phyloP scores from a whole-genome alignment of 257 asterid genomes.

The Knoxia roxburghii region DNA sequence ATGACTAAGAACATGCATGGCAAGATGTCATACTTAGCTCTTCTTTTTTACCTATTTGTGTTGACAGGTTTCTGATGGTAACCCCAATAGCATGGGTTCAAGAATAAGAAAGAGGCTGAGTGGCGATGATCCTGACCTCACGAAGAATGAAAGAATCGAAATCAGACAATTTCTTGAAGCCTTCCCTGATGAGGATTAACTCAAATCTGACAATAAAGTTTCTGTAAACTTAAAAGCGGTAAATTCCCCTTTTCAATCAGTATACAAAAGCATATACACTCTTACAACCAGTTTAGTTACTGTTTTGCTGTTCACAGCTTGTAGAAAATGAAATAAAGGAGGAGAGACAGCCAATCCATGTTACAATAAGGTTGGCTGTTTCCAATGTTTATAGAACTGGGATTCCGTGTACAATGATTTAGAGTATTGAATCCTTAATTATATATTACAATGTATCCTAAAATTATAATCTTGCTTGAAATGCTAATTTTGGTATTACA shows the following conservation, averaged over 20 bases:
- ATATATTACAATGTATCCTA: too few relatives aligned
- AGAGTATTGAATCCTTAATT: too few relatives aligned
- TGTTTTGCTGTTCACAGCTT: too few relatives aligned
- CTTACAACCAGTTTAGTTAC: too few relatives aligned
- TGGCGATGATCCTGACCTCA: constrained; percentile 62
- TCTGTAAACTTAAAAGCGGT: neutral
- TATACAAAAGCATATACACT: neutral
- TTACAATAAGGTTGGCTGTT: too few relatives aligned
- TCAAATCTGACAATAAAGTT: neutral
- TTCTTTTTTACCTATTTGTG: neutral
- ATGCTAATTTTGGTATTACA: too few relatives aligned
- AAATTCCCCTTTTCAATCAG: neutral
- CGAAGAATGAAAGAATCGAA: constrained; percentile 44
- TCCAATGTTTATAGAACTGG: too few relatives aligned
- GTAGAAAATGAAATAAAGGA: too few relatives aligned
- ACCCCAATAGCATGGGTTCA: constrained; percentile 37
- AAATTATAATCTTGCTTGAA: too few relatives aligned
- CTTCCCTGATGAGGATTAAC: constrained; percentile 44
- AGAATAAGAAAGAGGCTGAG: constrained; percentile 52
- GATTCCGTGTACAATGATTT: too few relatives aligned
- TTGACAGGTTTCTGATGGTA: constrained; percentile 49
- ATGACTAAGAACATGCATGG: neutral
- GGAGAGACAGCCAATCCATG: too few relatives aligned
- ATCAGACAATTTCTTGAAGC: constrained; percentile 61
- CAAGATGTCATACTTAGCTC: neutral